Percentiles rank a stretch among this genome's conserved stretches.
These are phyloP conservation scores for Bipolaris victoriae DNA, from an alignment of 2,329 filamentous ascomycete genomes.

Conservation along the genomic window DNA sequence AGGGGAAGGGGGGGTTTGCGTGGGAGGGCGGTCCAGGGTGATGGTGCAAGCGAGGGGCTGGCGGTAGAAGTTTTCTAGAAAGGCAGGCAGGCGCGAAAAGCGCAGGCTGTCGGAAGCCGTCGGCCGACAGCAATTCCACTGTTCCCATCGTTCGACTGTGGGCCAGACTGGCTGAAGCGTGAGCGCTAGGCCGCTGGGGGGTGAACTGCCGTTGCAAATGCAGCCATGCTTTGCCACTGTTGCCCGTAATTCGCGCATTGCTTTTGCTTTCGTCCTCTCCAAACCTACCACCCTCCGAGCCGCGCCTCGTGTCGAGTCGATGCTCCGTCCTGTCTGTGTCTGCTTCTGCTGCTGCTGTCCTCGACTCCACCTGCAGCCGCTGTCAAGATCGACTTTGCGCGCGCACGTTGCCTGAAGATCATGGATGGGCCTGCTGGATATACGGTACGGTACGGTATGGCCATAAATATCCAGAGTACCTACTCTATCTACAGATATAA, in stretches of 20 bases:
- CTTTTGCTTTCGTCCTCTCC: neutral
- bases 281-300: neutral
- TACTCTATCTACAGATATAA: too few species aligned
- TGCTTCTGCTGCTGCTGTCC: too few species aligned
- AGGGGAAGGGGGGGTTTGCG: slow-evolving; percentile 7
- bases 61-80: slow-evolving; percentile 32
- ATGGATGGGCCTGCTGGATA: too few species aligned
- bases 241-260: slow-evolving; percentile 21
- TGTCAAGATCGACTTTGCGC: slow-evolving; percentile 2
- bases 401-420: neutral
- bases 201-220: slow-evolving; percentile 14
- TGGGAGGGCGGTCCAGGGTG: slow-evolving; percentile 3
- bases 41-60: slow-evolving; percentile 10
- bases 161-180: slow-evolving; percentile 13
- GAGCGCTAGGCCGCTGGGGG: slow-evolving; percentile 13
- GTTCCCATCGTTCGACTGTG: neutral
- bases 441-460: too few species aligned
- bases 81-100: slow-evolving; percentile 21
- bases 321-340: neutral
- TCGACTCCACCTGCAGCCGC: neutral
- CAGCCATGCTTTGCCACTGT: slow-evolving; percentile 20
- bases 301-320: neutral
- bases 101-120: slow-evolving; percentile 15
- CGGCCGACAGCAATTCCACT: slow-evolving; percentile 16
- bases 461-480: too few species aligned